Base-by-base conservation (phyloP, 768 basidiomycete species). In the Nidularia pulvinata region DNA sequence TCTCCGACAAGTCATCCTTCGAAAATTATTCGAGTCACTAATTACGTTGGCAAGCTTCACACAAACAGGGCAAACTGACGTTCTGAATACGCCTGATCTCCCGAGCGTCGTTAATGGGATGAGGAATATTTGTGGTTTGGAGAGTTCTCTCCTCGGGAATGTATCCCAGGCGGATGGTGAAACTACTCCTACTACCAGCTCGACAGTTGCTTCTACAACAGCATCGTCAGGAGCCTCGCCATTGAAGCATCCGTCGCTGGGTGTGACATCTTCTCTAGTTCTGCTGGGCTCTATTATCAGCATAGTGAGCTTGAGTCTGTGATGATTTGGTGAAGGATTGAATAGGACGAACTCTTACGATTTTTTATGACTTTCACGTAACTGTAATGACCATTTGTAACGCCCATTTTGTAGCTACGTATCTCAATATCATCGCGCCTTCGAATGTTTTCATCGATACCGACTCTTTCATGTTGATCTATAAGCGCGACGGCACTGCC, bases 41-140 rank as follows among this genome's bases (percentile, higher is more conserved):
- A 22, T 42, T 49, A 30, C 45, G 45, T 33, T 42, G 33, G 44
- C 22, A 46, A 84, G 83, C 65, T 86, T 86, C 66, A 72, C 76
- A 53, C 63, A 73, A 59, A 87, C 85, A 1, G 81, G 81, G 52
- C 85, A 87, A 61, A 74, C 80, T 5, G 70, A 74, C 30, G 69
- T 83, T 25, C 67, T 86, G 19, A 69, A 77, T 52, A 72, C 76
- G 5, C 58, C 72, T 6, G 65, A 82, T 59, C 69, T 83, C 3
- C 80, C 83, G 4, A 62, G 65, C 7, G 67, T 85, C 36, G 66
- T 87, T 11, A 65, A 66, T 10, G 81, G 78, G 34, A 77, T 86
- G 61, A 74, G 77, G 37, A 68, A 71, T 25, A 70, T 85, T 30
- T 88, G 85, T 60, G 78, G 74, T 0, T 33, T 85, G 4, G 68